Conservation (phyloP, 75 land plant species). For the Selaginella tamariscina region DNA sequence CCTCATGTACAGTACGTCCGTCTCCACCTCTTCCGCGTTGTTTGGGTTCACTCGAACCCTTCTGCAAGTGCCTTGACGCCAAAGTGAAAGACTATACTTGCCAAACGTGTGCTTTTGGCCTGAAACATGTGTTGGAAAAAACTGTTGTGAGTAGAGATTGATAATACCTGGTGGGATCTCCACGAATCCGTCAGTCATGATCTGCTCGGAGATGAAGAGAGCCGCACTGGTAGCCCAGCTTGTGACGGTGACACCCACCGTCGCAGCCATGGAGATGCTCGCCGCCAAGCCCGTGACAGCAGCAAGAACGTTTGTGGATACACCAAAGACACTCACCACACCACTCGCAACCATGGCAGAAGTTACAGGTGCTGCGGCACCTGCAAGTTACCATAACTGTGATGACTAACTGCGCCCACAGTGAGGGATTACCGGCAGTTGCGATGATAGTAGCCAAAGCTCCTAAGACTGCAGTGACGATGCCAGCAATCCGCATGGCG, state of each 20-base stretch:
- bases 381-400: background rate
- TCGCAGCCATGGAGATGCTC: background rate
- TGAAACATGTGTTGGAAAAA: background rate
- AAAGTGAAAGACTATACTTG: constrained; percentile 7
- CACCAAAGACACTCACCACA: constrained; percentile 8
- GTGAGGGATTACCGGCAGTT: background rate
- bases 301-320: background rate
- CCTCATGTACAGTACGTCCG: constrained; percentile 7
- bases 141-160: background rate
- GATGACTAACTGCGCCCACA: background rate
- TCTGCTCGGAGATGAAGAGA: background rate
- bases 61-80: background rate
- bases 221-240: background rate
- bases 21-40: constrained; percentile 3
- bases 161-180: constrained; percentile 1
- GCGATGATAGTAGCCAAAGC: constrained; percentile 1
- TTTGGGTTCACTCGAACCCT: constrained; percentile 4
- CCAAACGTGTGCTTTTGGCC: constrained; percentile 3
- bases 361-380: background rate
- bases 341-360: background rate
- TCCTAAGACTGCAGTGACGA: background rate
- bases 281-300: background rate
- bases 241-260: background rate
- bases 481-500: background rate
- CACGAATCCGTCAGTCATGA: background rate